These are phyloP conservation scores for Neonectria magnoliae DNA, from an alignment of 2,329 filamentous ascomycete genomes.

Conservation along the genomic window DNA sequence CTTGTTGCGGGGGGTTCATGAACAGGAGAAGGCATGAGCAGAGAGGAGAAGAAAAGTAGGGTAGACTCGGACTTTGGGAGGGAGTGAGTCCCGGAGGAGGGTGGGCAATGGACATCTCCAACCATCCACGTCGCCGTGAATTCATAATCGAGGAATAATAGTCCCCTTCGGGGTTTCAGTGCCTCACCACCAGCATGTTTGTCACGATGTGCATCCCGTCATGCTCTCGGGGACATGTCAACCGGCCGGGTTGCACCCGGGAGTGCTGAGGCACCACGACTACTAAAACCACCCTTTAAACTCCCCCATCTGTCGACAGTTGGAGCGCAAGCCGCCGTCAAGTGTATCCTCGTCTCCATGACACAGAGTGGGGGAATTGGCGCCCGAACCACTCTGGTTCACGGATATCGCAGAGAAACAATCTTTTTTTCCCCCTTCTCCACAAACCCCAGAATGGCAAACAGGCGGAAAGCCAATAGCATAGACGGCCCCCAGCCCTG, in stretches of 20 bases:
- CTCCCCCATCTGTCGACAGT: constrained; percentile 14
- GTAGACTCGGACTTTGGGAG: background rate
- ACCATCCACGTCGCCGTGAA: too few species aligned
- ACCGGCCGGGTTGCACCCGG: constrained; percentile 27
- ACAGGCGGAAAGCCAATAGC: too few species aligned
- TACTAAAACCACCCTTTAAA: constrained; percentile 11
- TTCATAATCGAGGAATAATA: too few species aligned
- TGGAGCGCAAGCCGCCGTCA: constrained; percentile 7
- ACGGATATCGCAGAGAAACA: constrained; percentile 6
- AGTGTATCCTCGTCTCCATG: constrained; percentile 7
- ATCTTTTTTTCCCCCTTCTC: background rate
- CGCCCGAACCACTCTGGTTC: constrained; percentile 16
- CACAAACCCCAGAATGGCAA: constrained; percentile 21
- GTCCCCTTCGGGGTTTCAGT: background rate
- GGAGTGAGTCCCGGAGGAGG: background rate
- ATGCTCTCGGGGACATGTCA: background rate
- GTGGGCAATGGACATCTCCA: too few species aligned
- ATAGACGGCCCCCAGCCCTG: background rate
- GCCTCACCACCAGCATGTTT: too few species aligned
- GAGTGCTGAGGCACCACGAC: background rate
- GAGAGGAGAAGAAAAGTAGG: background rate
- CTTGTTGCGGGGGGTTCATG: constrained; percentile 4
- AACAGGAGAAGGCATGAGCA: background rate
- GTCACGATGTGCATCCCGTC: background rate
- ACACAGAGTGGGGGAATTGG: constrained; percentile 22